phyloP scores from a whole-genome alignment of 306 rosid species.

The Vigna radiata region DNA sequence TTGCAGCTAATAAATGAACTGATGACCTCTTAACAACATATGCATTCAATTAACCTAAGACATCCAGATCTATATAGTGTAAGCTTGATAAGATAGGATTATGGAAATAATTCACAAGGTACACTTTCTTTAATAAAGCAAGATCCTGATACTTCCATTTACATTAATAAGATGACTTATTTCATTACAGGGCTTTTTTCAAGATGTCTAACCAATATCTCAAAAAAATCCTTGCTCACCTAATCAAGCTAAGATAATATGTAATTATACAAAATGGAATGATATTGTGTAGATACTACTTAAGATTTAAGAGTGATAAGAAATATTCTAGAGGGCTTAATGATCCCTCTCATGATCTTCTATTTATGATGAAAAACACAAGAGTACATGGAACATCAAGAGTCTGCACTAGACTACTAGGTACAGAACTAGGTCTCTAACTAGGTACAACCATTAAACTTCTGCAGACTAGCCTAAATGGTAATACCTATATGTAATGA shows the following conservation, averaged over 20 bases:
- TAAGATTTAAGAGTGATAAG: no score
- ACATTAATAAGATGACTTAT: background rate
- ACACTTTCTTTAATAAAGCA: background rate
- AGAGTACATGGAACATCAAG: no score
- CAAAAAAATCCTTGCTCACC: background rate
- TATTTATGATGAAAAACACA: no score
- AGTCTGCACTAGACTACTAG: no score
- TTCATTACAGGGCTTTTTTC: background rate
- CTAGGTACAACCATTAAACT: no score
- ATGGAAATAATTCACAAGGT: background rate
- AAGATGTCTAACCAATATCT: background rate
- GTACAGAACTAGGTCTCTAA: no score
- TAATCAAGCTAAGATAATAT: background rate
- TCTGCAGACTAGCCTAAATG: no score
- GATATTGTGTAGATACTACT: background rate
- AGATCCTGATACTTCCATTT: background rate
- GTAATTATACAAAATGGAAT: background rate
- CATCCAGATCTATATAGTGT: background rate
- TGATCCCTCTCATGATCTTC: no score
- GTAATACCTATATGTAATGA: no score
- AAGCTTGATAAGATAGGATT: background rate
- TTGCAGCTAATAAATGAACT: background rate
- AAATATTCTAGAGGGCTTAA: no score
- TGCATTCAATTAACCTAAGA: background rate
- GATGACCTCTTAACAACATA: background rate